phyloP scores from a whole-genome alignment of 2,329 filamentous ascomycete genomes.

The Cladophialophora psammophila region DNA sequence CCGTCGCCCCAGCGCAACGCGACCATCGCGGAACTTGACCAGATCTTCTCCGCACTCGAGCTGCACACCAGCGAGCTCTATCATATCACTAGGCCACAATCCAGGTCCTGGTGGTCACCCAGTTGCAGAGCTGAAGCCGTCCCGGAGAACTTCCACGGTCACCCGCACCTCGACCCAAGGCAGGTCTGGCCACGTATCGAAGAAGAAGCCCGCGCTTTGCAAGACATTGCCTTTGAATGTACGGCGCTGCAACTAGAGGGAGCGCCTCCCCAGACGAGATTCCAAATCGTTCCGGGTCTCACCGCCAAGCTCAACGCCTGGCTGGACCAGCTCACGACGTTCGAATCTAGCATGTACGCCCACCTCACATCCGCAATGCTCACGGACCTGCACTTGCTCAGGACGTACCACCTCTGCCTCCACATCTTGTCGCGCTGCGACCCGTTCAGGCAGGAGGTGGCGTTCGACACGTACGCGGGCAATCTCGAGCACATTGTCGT shows the following conservation, averaged over 20 bases:
- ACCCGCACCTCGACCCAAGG: background rate
- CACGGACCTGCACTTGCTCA: slow-evolving; percentile 23
- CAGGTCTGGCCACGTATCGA: slow-evolving; percentile 11
- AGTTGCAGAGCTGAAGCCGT: background rate
- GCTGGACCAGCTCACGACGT: slow-evolving; percentile 18
- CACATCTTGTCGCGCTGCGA: slow-evolving; percentile 31
- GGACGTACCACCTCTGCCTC: slow-evolving; percentile 25
- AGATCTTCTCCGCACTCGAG: slow-evolving; percentile 31
- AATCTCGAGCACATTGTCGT: slow-evolving; percentile 26
- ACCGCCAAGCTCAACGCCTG: slow-evolving; percentile 30
- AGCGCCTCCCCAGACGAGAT: slow-evolving; percentile 20
- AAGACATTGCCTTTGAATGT: slow-evolving; percentile 17
- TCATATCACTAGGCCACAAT: slow-evolving; percentile 12
- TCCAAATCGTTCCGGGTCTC: slow-evolving; percentile 27
- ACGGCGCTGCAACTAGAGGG: slow-evolving; percentile 6
- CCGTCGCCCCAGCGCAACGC: background rate
- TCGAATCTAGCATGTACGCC: slow-evolving; percentile 13
- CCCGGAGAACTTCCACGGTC: background rate
- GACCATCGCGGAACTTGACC: slow-evolving; percentile 26
- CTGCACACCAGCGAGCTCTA: slow-evolving; percentile 24
- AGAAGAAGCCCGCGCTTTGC: slow-evolving; percentile 17
- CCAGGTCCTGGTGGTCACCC: background rate
- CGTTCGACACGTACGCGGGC: slow-evolving; percentile 25
- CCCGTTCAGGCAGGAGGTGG: slow-evolving; percentile 27
- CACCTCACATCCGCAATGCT: background rate